Evolutionary conservation across 192 early-diverging fungal species (phyloP), one percentile per base, ranked within the genome.

Genomic region (Coemansia sp.): DNA sequence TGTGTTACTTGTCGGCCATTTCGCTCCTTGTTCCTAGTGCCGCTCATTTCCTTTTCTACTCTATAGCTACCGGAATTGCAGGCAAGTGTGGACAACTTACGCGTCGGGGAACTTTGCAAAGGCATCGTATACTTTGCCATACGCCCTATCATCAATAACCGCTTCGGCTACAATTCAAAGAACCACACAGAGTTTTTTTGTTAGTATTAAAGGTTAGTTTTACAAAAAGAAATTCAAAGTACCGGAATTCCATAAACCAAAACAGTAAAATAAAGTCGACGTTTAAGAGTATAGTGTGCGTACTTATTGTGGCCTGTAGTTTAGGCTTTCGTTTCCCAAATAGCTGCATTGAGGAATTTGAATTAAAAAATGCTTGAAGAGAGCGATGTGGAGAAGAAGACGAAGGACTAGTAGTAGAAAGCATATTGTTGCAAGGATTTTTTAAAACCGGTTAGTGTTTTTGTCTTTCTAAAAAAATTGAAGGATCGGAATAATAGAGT

Each of bases 141-240:
- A 74, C 9, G 71, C 58, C 9, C 51, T 46, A 0, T 25, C 33
- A 32, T 74, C 59, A 40, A 53, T 43, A 6, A 53, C 38, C 14
- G 71, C 71, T 11, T 67, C 64, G 34, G 26, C 71, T 74, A 74
- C 50, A 66, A n/a, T n/a, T n/a, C n/a, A n/a, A n/a, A n/a, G n/a
- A n/a, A n/a, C n/a, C n/a, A n/a, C n/a, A n/a, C n/a, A n/a, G n/a
- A n/a, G n/a, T n/a, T n/a, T n/a, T n/a, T n/a, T n/a, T n/a, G n/a
- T n/a, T n/a, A n/a, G n/a, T n/a, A n/a, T n/a, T n/a, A n/a, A n/a
- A n/a, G n/a, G n/a, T n/a, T n/a, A n/a, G n/a, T n/a, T n/a, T n/a
- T n/a, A n/a, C n/a, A n/a, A n/a, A n/a, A n/a, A n/a, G n/a, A n/a
- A n/a, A n/a, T n/a, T n/a, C n/a, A n/a, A n/a, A n/a, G n/a, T n/a